These are phyloP conservation scores for Ustilago hordei DNA, from an alignment of 1,284 basidiomycete genomes.

Conservation along the genomic window DNA sequence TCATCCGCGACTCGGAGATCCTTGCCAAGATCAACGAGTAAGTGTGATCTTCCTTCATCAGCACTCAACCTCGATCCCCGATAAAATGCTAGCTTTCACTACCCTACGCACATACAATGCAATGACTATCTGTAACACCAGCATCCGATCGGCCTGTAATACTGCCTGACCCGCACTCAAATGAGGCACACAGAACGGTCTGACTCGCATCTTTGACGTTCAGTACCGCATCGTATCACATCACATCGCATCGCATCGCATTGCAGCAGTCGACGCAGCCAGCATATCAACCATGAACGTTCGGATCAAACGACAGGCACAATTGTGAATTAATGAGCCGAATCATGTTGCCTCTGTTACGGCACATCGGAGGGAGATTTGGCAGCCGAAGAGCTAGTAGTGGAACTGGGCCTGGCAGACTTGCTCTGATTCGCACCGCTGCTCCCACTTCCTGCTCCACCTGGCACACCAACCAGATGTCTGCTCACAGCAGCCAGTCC, in stretches of 20 bases:
- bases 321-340: too few species aligned
- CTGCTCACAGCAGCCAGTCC: conserved; percentile 55
- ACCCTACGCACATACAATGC: neutral
- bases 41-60: conserved; percentile 35
- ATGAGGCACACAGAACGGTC: neutral
- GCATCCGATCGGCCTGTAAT: conserved; percentile 1
- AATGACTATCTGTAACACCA: conserved; percentile 32
- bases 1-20: conserved; percentile 96
- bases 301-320: too few species aligned
- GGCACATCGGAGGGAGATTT: too few species aligned
- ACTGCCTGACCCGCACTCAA: neutral
- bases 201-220: neutral
- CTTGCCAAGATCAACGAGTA: conserved; percentile 96
- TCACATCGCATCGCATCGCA: too few species aligned
- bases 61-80: neutral
- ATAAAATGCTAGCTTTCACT: neutral
- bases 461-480: conserved; percentile 38
- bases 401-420: neutral
- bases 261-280: neutral
- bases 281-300: neutral
- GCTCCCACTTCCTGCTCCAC: conserved; percentile 1
- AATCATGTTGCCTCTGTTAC: too few species aligned
- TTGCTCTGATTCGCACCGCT: conserved; percentile 2
- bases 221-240: neutral
- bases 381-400: neutral